Conservation (phyloP, 352 stramenopile species). For the Aphanomyces stellatus region DNA sequence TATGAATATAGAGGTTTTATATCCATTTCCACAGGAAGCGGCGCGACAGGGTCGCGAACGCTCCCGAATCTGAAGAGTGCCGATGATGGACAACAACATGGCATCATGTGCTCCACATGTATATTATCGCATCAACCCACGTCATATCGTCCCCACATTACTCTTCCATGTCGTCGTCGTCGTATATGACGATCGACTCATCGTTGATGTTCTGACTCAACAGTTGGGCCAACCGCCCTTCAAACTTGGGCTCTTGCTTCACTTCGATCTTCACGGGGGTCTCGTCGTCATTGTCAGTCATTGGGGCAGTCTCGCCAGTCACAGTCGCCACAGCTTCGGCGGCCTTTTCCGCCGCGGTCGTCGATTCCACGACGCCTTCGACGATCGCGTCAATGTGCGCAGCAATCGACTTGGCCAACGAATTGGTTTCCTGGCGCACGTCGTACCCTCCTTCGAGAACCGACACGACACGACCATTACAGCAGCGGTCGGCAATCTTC, state of each 20-base stretch:
- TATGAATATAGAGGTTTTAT: background rate
- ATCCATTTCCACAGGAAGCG: background rate
- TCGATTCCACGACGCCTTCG: background rate
- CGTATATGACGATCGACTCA: background rate
- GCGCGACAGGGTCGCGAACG: too few relatives aligned
- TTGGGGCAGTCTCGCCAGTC: background rate
- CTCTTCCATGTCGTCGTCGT: background rate
- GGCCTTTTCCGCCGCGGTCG: background rate
- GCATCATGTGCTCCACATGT: too few relatives aligned
- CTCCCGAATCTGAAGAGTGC: too few relatives aligned
- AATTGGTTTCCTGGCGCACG: conserved; percentile 70
- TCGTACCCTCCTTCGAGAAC: conserved; percentile 84
- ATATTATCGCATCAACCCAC: too few relatives aligned
- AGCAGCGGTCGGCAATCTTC: conserved; percentile 49
- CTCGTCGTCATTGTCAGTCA: background rate
- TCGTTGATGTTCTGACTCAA: conserved; percentile 5
- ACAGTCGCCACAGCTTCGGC: background rate
- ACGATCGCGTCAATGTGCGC: conserved; percentile 63
- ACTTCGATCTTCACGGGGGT: conserved; percentile 2
- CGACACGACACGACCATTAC: conserved; percentile 69
- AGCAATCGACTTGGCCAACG: conserved; percentile 68
- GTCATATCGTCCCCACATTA: background rate
- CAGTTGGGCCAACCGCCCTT: background rate
- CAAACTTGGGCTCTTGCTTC: background rate
- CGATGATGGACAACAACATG: too few relatives aligned